Evolutionary conservation across 2,329 filamentous ascomycete genomes (phyloP).

Genomic region (Alternaria sp.): DNA sequence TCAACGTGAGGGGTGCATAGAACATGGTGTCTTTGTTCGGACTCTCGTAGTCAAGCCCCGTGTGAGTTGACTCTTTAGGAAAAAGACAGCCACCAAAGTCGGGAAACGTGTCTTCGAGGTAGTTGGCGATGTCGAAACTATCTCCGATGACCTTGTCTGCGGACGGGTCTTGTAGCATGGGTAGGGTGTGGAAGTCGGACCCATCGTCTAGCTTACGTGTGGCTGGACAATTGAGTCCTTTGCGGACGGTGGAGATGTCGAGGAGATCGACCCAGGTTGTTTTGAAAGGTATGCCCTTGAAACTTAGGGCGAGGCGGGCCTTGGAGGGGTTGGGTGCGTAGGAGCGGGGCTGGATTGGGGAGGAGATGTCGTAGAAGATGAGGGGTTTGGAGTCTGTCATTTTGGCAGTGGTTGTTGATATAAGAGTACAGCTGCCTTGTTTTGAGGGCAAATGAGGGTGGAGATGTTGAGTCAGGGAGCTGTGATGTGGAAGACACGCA

Average conservation of each 20-base stretch:
- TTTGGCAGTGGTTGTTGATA: neutral
- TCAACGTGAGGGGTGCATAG: conserved; percentile 32
- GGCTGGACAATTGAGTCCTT: conserved; percentile 54
- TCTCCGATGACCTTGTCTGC: conserved; percentile 60
- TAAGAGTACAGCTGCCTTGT: neutral
- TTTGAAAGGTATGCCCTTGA: conserved; percentile 56
- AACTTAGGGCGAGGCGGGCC: conserved; percentile 57
- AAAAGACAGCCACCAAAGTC: conserved; percentile 58
- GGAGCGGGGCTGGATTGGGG: conserved; percentile 47
- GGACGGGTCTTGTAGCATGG: conserved; percentile 59
- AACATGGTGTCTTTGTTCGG: conserved; percentile 30
- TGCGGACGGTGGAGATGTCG: conserved; percentile 56
- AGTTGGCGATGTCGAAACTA: conserved; percentile 69
- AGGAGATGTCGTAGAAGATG: conserved; percentile 58
- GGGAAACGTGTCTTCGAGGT: conserved; percentile 62
- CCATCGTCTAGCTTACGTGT: conserved; percentile 64
- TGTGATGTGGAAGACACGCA: neutral
- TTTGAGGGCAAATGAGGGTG: neutral
- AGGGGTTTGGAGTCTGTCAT: conserved; percentile 41
- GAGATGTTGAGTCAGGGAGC: neutral
- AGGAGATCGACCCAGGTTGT: conserved; percentile 62
- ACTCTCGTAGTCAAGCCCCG: conserved; percentile 40
- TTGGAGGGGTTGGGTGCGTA: conserved; percentile 60
- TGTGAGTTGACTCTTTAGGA: conserved; percentile 36
- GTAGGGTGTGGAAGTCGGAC: conserved; percentile 65